These are phyloP conservation scores for Parmelia sp. DNA, from an alignment of 495 filamentous ascomycete species.

Conservation along the genomic window DNA sequence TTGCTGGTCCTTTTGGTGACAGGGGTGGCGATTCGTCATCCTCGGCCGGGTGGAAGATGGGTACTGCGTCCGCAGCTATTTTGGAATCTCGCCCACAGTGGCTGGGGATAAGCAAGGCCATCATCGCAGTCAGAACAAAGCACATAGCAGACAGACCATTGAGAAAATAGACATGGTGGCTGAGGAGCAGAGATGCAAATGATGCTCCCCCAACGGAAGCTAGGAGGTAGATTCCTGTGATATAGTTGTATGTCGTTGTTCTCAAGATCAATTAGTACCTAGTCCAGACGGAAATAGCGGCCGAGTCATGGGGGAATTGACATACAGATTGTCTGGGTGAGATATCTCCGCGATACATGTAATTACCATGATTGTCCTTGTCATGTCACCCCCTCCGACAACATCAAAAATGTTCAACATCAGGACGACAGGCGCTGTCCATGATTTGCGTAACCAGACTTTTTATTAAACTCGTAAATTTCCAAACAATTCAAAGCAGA, in stretches of 20 bases:
- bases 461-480: neutral
- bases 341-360: slow-evolving; percentile 17
- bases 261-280: neutral
- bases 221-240: slow-evolving; percentile 8
- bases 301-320: neutral
- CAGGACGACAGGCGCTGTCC: slow-evolving; percentile 13
- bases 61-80: no score
- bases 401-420: slow-evolving; percentile 17
- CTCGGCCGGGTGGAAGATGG: no score
- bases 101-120: no score
- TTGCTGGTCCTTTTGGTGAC: neutral
- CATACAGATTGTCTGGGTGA: slow-evolving; percentile 18
- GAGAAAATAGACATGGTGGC: neutral
- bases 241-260: slow-evolving; percentile 21
- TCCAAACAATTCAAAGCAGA: neutral
- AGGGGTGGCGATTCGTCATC: neutral
- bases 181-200: slow-evolving; percentile 19
- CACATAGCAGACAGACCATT: no score
- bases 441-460: slow-evolving; percentile 23
- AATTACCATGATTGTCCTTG: slow-evolving; percentile 8
- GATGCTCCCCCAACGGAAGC: slow-evolving; percentile 14
- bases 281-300: neutral
- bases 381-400: slow-evolving; percentile 18
- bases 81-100: no score
- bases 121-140: no score